A percentile compares a stretch with the other conserved stretches of the same genome.
Evolutionary conservation across 2,329 filamentous ascomycete genomes (phyloP).

Genomic region (Fusarium clavum): DNA sequence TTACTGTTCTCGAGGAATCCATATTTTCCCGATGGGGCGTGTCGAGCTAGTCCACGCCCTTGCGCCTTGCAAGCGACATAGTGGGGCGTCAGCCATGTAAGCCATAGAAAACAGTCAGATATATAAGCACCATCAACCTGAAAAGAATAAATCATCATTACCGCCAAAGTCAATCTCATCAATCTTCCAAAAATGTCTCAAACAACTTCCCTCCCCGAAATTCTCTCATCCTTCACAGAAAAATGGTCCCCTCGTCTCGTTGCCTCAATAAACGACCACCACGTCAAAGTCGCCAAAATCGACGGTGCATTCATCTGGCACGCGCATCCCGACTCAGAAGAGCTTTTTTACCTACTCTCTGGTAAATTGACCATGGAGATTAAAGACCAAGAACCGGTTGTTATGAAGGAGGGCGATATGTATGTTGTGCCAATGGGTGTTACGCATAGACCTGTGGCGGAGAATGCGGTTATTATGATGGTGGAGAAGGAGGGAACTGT

Average conservation of each 20-base stretch:
- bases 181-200: conserved; percentile 20
- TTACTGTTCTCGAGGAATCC: not conserved
- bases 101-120: not conserved
- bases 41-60: conserved; percentile 4
- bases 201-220: conserved; percentile 41
- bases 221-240: conserved; percentile 47
- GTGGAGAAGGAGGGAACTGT: conserved; percentile 51
- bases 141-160: no score
- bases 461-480: conserved; percentile 53
- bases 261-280: conserved; percentile 52
- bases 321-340: conserved; percentile 55
- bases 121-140: not conserved
- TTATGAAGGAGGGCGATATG: conserved; percentile 50
- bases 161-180: rapidly evolving
- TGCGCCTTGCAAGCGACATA: conserved; percentile 23
- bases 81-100: not conserved
- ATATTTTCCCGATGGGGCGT: not conserved
- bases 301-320: conserved; percentile 57
- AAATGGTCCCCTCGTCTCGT: conserved; percentile 50
- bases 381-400: conserved; percentile 44
- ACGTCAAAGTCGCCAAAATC: conserved; percentile 56
- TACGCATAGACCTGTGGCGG: conserved; percentile 52
- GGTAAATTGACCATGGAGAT: conserved; percentile 53
- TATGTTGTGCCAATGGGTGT: conserved; percentile 54
- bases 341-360: conserved; percentile 54